A percentile compares a stretch with the other conserved stretches of the same genome.
phyloP scores from a whole-genome alignment of 176 grass and related monocot species.

The Triticum dicoccoides region DNA sequence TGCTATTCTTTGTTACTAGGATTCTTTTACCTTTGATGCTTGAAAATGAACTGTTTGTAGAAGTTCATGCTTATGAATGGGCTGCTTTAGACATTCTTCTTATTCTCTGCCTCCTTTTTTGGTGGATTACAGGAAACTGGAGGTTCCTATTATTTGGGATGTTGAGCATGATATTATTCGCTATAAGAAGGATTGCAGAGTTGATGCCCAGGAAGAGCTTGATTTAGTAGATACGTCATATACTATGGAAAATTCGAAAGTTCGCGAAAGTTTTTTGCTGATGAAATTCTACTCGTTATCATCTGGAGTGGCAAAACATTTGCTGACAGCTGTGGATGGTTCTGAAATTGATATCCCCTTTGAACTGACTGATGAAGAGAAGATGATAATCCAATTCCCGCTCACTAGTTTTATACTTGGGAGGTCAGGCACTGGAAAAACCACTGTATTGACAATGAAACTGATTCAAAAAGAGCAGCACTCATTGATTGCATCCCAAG shows the following conservation, averaged over 20 bases:
- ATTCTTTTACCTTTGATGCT: too few species aligned
- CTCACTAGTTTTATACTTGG: slow-evolving; percentile 73
- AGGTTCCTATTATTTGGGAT: slow-evolving; percentile 69
- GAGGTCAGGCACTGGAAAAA: slow-evolving; percentile 84
- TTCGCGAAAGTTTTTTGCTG: slow-evolving; percentile 72
- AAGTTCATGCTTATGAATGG: background rate
- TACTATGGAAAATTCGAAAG: slow-evolving; percentile 66
- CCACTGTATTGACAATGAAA: slow-evolving; percentile 76
- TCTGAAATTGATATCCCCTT: slow-evolving; percentile 68
- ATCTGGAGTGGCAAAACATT: slow-evolving; percentile 61
- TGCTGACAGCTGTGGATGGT: slow-evolving; percentile 74
- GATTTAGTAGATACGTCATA: slow-evolving; percentile 12
- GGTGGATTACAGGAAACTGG: slow-evolving; percentile 48
- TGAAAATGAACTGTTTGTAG: background rate
- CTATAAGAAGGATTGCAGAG: slow-evolving; percentile 38
- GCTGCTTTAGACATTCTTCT: background rate
- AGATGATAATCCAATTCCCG: slow-evolving; percentile 62
- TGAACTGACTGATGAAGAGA: slow-evolving; percentile 78
- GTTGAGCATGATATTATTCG: slow-evolving; percentile 36
- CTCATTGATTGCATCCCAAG: slow-evolving; percentile 57
- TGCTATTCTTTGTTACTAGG: background rate
- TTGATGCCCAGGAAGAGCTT: slow-evolving; percentile 24
- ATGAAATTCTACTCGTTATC: slow-evolving; percentile 93
- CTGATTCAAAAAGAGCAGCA: slow-evolving; percentile 64
- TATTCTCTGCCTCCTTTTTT: background rate